These are phyloP conservation scores for Suillus paluster DNA, from an alignment of 768 basidiomycete species.

Conservation along the genomic window DNA sequence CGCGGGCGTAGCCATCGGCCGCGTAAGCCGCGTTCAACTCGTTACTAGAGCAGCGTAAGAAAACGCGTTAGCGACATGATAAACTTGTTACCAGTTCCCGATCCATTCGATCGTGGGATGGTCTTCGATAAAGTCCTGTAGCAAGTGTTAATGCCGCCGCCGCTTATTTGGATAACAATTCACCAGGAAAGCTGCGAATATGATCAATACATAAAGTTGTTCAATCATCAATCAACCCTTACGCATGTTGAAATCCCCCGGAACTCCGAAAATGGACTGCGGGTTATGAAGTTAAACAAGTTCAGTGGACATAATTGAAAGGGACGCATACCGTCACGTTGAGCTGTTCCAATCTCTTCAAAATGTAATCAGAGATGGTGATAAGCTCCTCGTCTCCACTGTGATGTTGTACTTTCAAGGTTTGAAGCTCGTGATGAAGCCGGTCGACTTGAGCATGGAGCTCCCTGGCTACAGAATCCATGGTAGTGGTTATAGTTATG, in stretches of 20 bases:
- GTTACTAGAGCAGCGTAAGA: constrained; percentile 52
- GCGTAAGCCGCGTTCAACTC: constrained; percentile 91
- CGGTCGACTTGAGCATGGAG: constrained; percentile 51
- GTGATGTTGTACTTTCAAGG: constrained; percentile 34
- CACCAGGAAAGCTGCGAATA: constrained; percentile 31
- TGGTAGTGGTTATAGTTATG: constrained; percentile 8
- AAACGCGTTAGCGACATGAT: background rate
- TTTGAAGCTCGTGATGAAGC: constrained; percentile 50
- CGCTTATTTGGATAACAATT: constrained; percentile 6
- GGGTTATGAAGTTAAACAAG: background rate
- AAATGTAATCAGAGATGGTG: constrained; percentile 61
- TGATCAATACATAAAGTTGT: constrained; percentile 9
- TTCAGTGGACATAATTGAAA: background rate
- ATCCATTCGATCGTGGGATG: constrained; percentile 82
- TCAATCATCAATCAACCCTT: constrained; percentile 7
- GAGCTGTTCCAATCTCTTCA: constrained; percentile 65
- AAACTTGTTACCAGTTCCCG: constrained; percentile 68
- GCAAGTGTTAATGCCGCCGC: background rate
- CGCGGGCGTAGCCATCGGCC: constrained; percentile 90
- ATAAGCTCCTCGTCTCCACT: constrained; percentile 44
- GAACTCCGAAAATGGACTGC: constrained; percentile 82
- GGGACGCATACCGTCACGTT: constrained; percentile 55
- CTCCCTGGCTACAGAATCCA: constrained; percentile 17
- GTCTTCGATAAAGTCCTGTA: constrained; percentile 81
- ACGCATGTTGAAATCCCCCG: constrained; percentile 87